These are phyloP conservation scores for Lasiosphaeria miniovina DNA, from an alignment of 495 filamentous ascomycete species.

Conservation along the genomic window DNA sequence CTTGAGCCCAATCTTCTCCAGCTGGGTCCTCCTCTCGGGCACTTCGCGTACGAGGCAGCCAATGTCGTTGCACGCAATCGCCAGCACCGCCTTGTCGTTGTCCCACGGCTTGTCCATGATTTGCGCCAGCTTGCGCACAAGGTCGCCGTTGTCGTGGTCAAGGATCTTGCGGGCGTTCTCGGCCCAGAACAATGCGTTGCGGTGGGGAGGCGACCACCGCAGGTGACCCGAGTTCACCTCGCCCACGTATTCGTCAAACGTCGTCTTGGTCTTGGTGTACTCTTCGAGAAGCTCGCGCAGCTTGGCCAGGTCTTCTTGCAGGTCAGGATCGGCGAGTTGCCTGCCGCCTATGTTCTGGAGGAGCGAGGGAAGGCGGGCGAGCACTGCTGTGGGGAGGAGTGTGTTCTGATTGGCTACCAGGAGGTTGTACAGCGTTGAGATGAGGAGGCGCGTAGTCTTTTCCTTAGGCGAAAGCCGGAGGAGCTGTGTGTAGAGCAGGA, in stretches of 20 bases:
- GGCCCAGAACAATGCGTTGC: constrained; percentile 85
- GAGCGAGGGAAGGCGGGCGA: constrained; percentile 76
- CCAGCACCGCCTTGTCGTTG: constrained; percentile 90
- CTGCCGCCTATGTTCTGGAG: constrained; percentile 77
- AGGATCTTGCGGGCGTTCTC: constrained; percentile 93
- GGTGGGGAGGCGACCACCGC: constrained; percentile 93
- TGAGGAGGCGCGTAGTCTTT: constrained; percentile 89
- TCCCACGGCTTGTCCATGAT: constrained; percentile 86
- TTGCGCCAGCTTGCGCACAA: constrained; percentile 80
- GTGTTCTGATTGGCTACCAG: constrained; percentile 69
- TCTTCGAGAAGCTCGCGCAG: constrained; percentile 82
- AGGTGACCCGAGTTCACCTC: constrained; percentile 87
- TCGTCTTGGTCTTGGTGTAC: constrained; percentile 94
- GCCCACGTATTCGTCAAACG: constrained; percentile 90
- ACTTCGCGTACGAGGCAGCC: constrained; percentile 86
- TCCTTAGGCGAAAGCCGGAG: constrained; percentile 92
- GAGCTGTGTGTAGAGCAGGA: constrained; percentile 85
- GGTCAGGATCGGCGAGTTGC: constrained; percentile 83
- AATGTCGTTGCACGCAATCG: constrained; percentile 94
- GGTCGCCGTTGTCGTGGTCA: constrained; percentile 73
- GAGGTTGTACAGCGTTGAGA: constrained; percentile 86
- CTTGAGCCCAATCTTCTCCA: constrained; percentile 92
- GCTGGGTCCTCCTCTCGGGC: constrained; percentile 73
- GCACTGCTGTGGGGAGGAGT: constrained; percentile 76
- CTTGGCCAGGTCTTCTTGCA: constrained; percentile 76